Evolutionary conservation across 257 asterid genomes (phyloP).

Genomic region (Mitragyna speciosa): DNA sequence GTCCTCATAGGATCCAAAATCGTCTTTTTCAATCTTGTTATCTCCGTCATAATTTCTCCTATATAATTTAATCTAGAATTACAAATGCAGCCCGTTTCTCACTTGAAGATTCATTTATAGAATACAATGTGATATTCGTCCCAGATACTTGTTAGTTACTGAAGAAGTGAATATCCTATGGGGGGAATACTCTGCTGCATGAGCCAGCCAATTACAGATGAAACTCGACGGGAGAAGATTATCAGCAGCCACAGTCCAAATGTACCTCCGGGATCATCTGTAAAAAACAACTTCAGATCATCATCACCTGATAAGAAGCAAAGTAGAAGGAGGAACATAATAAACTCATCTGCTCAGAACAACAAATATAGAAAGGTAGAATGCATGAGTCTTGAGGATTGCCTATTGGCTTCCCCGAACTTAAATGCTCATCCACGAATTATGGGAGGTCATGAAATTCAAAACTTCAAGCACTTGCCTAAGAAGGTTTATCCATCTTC

Average conservation of each 20-base stretch:
- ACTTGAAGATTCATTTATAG: constrained; percentile 1
- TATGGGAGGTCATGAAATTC: constrained; percentile 18
- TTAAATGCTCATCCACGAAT: background rate
- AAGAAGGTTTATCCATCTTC: constrained; percentile 17
- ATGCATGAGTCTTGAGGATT: constrained; percentile 18
- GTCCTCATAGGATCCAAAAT: constrained; percentile 7
- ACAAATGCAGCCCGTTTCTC: background rate
- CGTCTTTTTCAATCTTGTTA: background rate
- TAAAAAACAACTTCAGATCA: background rate
- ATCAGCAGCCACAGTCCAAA: background rate
- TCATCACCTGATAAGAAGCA: background rate
- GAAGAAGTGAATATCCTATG: background rate
- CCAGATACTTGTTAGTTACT: background rate
- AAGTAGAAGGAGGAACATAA: background rate
- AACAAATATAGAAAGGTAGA: background rate
- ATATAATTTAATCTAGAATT: background rate
- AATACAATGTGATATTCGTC: background rate
- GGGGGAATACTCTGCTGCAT: constrained; percentile 21
- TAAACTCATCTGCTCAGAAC: background rate
- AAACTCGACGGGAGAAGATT: background rate
- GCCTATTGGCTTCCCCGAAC: constrained; percentile 15
- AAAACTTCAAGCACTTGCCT: constrained; percentile 8
- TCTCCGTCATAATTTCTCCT: background rate
- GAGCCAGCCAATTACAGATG: background rate
- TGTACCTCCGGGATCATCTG: background rate